Conservation (phyloP, 1,139 yeast genomes). For the Pneumocystis carinii region DNA sequence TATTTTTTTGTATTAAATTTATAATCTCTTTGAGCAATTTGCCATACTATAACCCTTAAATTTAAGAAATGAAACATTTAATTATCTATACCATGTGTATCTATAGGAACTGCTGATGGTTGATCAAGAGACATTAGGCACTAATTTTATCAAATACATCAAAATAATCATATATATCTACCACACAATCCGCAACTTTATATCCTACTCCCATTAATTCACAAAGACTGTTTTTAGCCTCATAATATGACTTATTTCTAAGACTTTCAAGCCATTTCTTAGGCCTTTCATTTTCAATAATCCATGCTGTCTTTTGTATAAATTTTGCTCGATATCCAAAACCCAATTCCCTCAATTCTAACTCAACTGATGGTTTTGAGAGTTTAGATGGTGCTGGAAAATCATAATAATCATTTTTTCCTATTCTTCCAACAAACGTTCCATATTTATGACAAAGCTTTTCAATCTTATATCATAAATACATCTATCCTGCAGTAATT, state of each 20-base stretch:
- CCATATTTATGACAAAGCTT: constrained; percentile 63
- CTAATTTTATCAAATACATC: background rate
- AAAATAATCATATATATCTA: constrained; percentile 5
- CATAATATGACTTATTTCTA: constrained; percentile 35
- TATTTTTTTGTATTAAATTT: constrained; percentile 32
- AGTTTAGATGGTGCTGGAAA: constrained; percentile 56
- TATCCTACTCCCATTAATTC: constrained; percentile 87
- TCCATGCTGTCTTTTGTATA: constrained; percentile 60
- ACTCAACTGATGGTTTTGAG: constrained; percentile 25
- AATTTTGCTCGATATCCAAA: constrained; percentile 92
- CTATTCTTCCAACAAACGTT: constrained; percentile 37
- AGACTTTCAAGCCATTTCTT: constrained; percentile 23
- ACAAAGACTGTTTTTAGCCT: constrained; percentile 49
- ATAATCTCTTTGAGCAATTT: constrained; percentile 75
- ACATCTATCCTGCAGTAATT: background rate
- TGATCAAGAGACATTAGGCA: constrained; percentile 84
- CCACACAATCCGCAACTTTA: constrained; percentile 87
- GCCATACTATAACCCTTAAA: constrained; percentile 19
- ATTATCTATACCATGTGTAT: constrained; percentile 66
- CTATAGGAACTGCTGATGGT: constrained; percentile 84
- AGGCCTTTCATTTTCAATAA: constrained; percentile 23
- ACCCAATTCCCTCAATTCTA: constrained; percentile 39
- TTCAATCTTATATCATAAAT: constrained; percentile 25
- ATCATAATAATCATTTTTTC: constrained; percentile 47
- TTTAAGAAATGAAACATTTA: background rate